Evolutionary conservation across 768 basidiomycete species (phyloP).

Genomic region (Chalciporus pseudorubinellus): DNA sequence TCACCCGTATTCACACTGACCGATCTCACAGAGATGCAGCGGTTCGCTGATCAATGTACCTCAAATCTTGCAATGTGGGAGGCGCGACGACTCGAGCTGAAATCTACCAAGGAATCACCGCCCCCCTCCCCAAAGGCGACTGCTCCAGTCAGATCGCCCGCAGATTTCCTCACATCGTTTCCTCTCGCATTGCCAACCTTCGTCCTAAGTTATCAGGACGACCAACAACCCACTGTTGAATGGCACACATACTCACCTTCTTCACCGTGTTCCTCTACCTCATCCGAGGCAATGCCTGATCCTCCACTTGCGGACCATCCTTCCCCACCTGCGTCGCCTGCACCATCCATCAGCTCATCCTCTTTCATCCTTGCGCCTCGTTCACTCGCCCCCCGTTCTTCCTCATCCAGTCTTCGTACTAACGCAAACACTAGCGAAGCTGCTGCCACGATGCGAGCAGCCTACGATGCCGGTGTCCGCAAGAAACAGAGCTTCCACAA

Average conservation of each 20-base stretch:
- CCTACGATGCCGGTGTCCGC: conserved; percentile 31
- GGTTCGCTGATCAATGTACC: conserved; percentile 64
- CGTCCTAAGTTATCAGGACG: conserved; percentile 30
- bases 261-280: conserved; percentile 30
- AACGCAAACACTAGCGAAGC: conserved; percentile 19
- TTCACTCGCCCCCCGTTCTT: conserved; percentile 28
- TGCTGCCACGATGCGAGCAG: conserved; percentile 29
- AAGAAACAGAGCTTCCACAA: conserved; percentile 34
- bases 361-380: conserved; percentile 27
- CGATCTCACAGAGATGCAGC: conserved; percentile 53
- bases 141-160: conserved; percentile 33
- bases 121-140: conserved; percentile 4
- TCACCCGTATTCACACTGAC: conserved; percentile 9
- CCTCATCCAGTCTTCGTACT: conserved; percentile 30
- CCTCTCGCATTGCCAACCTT: conserved; percentile 53
- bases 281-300: conserved; percentile 29
- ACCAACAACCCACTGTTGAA: conserved; percentile 20
- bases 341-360: conserved; percentile 25
- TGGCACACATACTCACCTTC: conserved; percentile 30
- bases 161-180: conserved; percentile 52
- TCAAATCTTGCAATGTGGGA: conserved; percentile 73
- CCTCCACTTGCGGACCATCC: conserved; percentile 14
- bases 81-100: conserved; percentile 42
- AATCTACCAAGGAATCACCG: conserved; percentile 18
- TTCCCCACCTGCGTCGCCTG: conserved; percentile 30